These are phyloP conservation scores for Myxozyma neotropica DNA, from an alignment of 805 yeast species.

Conservation along the genomic window DNA sequence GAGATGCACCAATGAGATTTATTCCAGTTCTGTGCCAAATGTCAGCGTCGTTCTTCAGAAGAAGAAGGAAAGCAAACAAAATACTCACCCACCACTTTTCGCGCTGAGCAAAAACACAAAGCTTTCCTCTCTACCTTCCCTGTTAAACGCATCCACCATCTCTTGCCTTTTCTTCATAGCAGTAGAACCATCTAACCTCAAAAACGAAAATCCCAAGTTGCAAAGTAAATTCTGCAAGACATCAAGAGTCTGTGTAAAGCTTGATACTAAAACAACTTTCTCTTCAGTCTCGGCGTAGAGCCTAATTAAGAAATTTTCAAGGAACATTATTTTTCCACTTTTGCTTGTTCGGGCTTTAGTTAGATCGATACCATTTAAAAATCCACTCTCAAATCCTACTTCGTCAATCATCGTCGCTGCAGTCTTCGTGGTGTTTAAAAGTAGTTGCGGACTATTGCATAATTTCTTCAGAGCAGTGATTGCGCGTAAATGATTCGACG, in stretches of 20 bases:
- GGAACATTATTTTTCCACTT: conserved; percentile 67
- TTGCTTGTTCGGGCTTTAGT: conserved; percentile 17
- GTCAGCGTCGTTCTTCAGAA: neutral
- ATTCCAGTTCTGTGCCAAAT: conserved; percentile 60
- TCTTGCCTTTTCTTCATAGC: conserved; percentile 65
- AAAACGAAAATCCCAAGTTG: conserved; percentile 53
- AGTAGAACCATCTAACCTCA: conserved; percentile 83
- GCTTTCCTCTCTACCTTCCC: conserved; percentile 42
- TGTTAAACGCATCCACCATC: conserved; percentile 71
- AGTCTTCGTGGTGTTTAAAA: conserved; percentile 35
- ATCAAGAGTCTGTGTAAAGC: conserved; percentile 85
- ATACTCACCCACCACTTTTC: conserved; percentile 74
- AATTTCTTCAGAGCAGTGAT: conserved; percentile 77
- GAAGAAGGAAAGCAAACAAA: neutral
- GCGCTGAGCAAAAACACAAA: conserved; percentile 80
- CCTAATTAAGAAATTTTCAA: conserved; percentile 58
- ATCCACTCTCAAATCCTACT: neutral
- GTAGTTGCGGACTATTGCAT: conserved; percentile 77
- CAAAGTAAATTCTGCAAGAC: conserved; percentile 61
- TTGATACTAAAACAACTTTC: conserved; percentile 83
- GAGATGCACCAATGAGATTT: conserved; percentile 85
- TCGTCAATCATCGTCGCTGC: neutral
- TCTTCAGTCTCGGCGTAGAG: conserved; percentile 55
- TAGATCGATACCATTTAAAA: conserved; percentile 15
- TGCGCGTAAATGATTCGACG: conserved; percentile 55